Evolutionary conservation across 352 stramenopile genomes (phyloP), one percentile per base, ranked within the genome.

Genomic region (Phytophthora pluvialis): DNA sequence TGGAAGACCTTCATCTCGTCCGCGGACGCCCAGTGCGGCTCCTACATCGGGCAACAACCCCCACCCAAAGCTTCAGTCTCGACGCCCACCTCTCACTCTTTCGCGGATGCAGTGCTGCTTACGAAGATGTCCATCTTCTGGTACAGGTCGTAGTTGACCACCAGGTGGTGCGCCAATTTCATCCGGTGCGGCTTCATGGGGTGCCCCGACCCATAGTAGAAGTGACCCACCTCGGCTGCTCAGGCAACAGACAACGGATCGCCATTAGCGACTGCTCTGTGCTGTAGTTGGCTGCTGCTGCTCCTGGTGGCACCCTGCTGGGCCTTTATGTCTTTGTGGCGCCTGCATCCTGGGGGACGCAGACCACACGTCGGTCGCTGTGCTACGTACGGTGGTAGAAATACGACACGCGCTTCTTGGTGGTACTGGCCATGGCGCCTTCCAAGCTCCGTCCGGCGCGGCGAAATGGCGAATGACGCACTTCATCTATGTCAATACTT

Each of bases 111-210:
- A 42, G 3, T 21, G 2, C 33, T 31, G 44, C 56, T 55, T 75
- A 94, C 86, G 82, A 99, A 99, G 33, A 99, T 95, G 62, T 99
- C 97, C 96, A 99, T 99, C 77, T 99, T 97, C 39, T 93, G 91
- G 73, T 99, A 99, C 21, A 99, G 75, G 21, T 98, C 96, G 75
- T 99, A 99, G 42, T 91, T 91, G 21, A 99, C 80, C 32, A 99
- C 90, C 1, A 99, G 83, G 67, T 99, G 95, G 80, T 99, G 97
- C 42, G 98, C 89, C 58, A 99, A 75, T 83, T 98, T 98, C 31
- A 99, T 83, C 33, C 98, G 92, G 53, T 93, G 87, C 16, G 96
- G 96, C 84, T 99, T 99, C 97, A 99, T 99, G 25, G 97, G 97
- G 76, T 99, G 97, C 50, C 91, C 69, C 53, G 94, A 77, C 8